Percentiles rank a stretch among this genome's conserved stretches.
Evolutionary conservation across 352 stramenopile genomes (phyloP).

Genomic region (Pythium monospermum): DNA sequence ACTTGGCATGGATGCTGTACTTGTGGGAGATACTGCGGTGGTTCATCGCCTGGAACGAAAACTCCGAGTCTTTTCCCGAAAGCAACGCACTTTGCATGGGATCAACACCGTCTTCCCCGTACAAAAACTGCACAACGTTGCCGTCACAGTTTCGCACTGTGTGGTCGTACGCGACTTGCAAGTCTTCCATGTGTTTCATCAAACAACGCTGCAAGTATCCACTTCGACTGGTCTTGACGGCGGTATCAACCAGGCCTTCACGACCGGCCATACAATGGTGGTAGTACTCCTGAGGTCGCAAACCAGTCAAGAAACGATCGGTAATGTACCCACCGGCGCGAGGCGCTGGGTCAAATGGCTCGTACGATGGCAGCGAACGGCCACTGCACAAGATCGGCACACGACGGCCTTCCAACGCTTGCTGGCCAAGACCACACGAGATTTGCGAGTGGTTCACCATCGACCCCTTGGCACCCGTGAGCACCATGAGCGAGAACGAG

Average conservation of each 20-base stretch:
- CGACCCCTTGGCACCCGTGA: conserved; percentile 99
- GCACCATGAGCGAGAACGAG: conserved; percentile 99
- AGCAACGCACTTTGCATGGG: conserved; percentile 94
- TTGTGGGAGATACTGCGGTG: conserved; percentile 93
- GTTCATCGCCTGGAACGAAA: conserved; percentile 97
- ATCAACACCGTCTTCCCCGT: conserved; percentile 99
- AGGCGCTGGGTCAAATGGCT: conserved; percentile 96
- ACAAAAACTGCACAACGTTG: conserved; percentile 98
- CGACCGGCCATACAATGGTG: conserved; percentile 99
- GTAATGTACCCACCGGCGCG: conserved; percentile 99
- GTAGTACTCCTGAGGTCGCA: conserved; percentile 98
- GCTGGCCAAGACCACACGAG: conserved; percentile 98
- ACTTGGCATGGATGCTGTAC: conserved; percentile 86
- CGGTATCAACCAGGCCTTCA: conserved; percentile 98
- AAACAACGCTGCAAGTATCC: conserved; percentile 99
- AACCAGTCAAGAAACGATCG: conserved; percentile 98
- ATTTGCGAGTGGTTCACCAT: conserved; percentile 99
- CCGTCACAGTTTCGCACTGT: conserved; percentile 98
- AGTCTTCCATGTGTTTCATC: conserved; percentile 98
- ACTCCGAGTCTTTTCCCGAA: conserved; percentile 88
- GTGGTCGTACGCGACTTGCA: conserved; percentile 98
- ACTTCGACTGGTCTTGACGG: conserved; percentile 99
- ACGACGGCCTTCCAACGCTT: conserved; percentile 97
- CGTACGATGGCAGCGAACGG: conserved; percentile 98
- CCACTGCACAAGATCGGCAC: conserved; percentile 97